Evolutionary conservation across 805 yeast genomes (phyloP).

Genomic region (Hanseniaspora taiwanica): DNA sequence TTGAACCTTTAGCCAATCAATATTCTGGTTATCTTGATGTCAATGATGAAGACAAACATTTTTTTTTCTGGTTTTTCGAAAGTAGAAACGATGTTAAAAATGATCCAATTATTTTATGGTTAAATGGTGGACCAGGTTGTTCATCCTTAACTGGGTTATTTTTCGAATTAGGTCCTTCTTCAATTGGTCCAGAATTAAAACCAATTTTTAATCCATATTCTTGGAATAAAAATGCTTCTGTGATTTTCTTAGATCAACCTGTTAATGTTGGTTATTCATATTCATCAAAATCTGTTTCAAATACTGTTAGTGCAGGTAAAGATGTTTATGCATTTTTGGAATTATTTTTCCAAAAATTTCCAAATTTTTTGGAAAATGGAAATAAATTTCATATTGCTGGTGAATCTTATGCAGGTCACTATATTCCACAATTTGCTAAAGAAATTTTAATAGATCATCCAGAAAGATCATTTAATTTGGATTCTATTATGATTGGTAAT

Average conservation of each 20-base stretch:
- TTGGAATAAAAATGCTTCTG: conserved; percentile 86
- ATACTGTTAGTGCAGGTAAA: conserved; percentile 71
- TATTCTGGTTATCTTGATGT: conserved; percentile 79
- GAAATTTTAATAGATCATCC: conserved; percentile 56
- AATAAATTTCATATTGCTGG: conserved; percentile 88
- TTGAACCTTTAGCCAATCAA: conserved; percentile 61
- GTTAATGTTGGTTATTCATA: conserved; percentile 79
- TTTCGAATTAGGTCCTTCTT: conserved; percentile 85
- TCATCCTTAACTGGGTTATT: conserved; percentile 82
- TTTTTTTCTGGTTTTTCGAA: conserved; percentile 76
- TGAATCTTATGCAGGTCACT: conserved; percentile 89
- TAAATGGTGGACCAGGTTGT: conserved; percentile 96
- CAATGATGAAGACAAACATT: conserved; percentile 73
- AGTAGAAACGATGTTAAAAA: conserved; percentile 76
- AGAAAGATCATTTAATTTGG: conserved; percentile 48
- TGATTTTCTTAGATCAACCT: conserved; percentile 88
- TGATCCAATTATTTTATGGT: conserved; percentile 79
- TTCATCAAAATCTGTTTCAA: conserved; percentile 30
- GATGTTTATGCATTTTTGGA: conserved; percentile 72
- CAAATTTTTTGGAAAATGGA: conserved; percentile 32
- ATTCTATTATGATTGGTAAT: conserved; percentile 78
- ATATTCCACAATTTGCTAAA: conserved; percentile 78
- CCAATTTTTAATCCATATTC: conserved; percentile 73
- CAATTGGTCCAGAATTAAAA: conserved; percentile 47
- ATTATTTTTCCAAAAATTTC: conserved; percentile 66